Evolutionary conservation across 83 land plant genomes (phyloP).

Genomic region (Picea mariana): DNA sequence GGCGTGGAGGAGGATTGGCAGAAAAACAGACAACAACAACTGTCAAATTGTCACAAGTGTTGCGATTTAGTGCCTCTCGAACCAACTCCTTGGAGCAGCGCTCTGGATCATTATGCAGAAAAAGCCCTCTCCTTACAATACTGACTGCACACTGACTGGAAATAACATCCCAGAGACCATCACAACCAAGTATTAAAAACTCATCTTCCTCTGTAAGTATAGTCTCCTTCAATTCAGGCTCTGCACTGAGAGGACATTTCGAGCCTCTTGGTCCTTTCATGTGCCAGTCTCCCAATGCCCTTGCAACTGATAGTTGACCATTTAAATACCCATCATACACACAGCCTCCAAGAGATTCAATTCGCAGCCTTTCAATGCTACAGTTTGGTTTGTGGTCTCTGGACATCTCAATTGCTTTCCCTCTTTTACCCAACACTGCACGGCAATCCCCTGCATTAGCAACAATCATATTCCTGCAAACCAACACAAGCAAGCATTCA

Average conservation of each 20-base stretch:
- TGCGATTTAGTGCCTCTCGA: constrained; percentile 74
- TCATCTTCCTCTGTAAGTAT: constrained; percentile 83
- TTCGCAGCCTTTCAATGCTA: constrained; percentile 57
- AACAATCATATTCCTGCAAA: constrained; percentile 62
- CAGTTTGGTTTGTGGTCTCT: constrained; percentile 84
- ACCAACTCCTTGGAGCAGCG: constrained; percentile 77
- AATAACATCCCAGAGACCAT: constrained; percentile 95
- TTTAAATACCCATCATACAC: constrained; percentile 89
- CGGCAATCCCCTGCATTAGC: constrained; percentile 97
- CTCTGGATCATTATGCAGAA: constrained; percentile 86
- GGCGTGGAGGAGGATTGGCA: constrained; percentile 68
- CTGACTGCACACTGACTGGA: constrained; percentile 82
- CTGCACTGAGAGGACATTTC: constrained; percentile 69
- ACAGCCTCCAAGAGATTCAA: constrained; percentile 82
- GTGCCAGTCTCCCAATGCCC: constrained; percentile 95
- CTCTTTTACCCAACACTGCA: constrained; percentile 80
- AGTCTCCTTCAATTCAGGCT: constrained; percentile 77
- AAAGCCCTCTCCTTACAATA: constrained; percentile 71
- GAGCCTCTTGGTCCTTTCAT: constrained; percentile 76
- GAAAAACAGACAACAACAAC: constrained; percentile 80
- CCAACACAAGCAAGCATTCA: not conserved
- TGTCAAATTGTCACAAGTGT: constrained; percentile 83
- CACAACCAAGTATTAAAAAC: constrained; percentile 88
- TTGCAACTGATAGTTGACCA: constrained; percentile 88
- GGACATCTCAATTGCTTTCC: constrained; percentile 81